Conservation (phyloP, 2,329 filamentous ascomycete species). For the Sclerotinia subarctica region DNA sequence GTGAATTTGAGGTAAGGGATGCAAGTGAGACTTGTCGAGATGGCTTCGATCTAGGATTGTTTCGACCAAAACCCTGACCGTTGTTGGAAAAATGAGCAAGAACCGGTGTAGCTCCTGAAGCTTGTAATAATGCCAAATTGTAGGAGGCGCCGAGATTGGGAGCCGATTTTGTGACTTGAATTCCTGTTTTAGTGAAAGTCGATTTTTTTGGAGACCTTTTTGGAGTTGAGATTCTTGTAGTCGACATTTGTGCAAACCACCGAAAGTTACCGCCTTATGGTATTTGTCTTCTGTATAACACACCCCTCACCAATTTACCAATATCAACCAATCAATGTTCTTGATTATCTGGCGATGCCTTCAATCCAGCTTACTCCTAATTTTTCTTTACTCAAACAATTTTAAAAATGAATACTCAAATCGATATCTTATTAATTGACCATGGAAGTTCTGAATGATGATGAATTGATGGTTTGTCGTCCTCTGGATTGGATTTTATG, state of each 20-base stretch:
- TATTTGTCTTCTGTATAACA: neutral
- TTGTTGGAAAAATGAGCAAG: slow-evolving; percentile 5
- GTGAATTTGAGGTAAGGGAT: slow-evolving; percentile 61
- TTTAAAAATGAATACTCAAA: neutral
- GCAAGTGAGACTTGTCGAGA: slow-evolving; percentile 68
- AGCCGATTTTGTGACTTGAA: slow-evolving; percentile 49
- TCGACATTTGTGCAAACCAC: slow-evolving; percentile 12
- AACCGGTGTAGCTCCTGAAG: slow-evolving; percentile 16
- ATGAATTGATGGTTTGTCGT: neutral
- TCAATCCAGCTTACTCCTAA: neutral
- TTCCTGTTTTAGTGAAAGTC: slow-evolving; percentile 18
- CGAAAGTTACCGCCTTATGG: neutral
- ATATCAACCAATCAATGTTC: slow-evolving; percentile 3
- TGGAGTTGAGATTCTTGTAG: slow-evolving; percentile 3
- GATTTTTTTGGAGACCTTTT: slow-evolving; percentile 19
- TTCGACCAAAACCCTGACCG: slow-evolving; percentile 5
- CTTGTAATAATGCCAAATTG: slow-evolving; percentile 20
- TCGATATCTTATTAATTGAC: neutral
- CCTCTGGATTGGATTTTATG: neutral
- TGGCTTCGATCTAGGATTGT: slow-evolving; percentile 8
- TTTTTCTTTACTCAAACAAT: neutral
- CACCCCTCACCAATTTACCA: slow-evolving; percentile 10
- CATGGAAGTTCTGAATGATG: neutral
- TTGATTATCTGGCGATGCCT: neutral
- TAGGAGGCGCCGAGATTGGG: slow-evolving; percentile 52